Evolutionary conservation across 2,329 filamentous ascomycete species (phyloP).

Genomic region (Phyllosticta paracitricarpa): DNA sequence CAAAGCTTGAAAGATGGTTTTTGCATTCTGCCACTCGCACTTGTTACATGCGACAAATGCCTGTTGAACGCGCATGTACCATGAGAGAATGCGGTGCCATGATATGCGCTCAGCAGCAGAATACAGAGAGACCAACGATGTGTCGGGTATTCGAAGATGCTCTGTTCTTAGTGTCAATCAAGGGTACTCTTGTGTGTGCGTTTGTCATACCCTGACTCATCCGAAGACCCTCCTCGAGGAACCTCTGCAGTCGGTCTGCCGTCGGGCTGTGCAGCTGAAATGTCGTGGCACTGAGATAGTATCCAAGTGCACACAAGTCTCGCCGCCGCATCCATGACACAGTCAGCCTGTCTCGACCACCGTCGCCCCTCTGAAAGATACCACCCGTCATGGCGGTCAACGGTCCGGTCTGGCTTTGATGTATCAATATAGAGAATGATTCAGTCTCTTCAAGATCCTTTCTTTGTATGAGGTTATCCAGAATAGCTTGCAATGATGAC

Average conservation of each 20-base stretch:
- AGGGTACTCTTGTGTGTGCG: background rate
- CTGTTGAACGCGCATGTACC: conserved; percentile 61
- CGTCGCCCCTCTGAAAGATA: conserved; percentile 28
- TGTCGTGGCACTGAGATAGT: conserved; percentile 48
- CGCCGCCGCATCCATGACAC: conserved; percentile 52
- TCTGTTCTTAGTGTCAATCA: conserved; percentile 3
- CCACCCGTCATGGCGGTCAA: conserved; percentile 34
- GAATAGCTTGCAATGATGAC: conserved; percentile 48
- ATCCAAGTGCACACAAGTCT: conserved; percentile 50
- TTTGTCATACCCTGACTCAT: background rate
- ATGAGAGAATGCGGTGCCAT: conserved; percentile 57
- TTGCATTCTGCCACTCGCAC: conserved; percentile 59
- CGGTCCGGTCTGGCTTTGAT: conserved; percentile 20
- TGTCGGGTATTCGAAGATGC: conserved; percentile 13
- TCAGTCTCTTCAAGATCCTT: conserved; percentile 24
- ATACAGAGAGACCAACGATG: conserved; percentile 17
- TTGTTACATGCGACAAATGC: conserved; percentile 60
- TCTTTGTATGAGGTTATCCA: conserved; percentile 42
- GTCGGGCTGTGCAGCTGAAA: conserved; percentile 46
- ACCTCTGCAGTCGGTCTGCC: conserved; percentile 46
- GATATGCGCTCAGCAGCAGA: conserved; percentile 34
- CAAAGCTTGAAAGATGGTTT: conserved; percentile 46
- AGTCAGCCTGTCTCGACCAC: conserved; percentile 35
- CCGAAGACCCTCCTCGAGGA: conserved; percentile 47
- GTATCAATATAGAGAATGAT: conserved; percentile 32